Evolutionary conservation across 2,329 filamentous ascomycete genomes (phyloP).

Genomic region (Teratosphaeria epicoccoides): DNA sequence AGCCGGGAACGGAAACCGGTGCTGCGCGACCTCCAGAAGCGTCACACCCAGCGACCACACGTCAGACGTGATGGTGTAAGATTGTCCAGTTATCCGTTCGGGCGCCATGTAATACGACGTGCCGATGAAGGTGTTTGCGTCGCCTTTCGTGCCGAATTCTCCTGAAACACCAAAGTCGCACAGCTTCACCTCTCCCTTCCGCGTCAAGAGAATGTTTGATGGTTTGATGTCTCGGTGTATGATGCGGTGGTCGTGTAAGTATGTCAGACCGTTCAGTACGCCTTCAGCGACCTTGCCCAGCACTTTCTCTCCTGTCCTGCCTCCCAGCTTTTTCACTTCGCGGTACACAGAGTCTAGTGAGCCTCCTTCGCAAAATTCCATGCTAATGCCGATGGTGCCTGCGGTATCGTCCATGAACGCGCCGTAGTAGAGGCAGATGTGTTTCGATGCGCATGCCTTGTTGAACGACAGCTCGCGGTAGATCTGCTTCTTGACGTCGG

Average conservation of each 20-base stretch:
- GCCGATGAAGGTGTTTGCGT: constrained; percentile 97
- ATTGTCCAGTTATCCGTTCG: constrained; percentile 93
- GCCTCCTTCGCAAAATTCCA: constrained; percentile 98
- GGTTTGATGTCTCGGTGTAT: constrained; percentile 99
- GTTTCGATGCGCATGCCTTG: constrained; percentile 88
- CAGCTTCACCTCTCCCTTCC: constrained; percentile 87
- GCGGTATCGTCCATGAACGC: constrained; percentile 94
- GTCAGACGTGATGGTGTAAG: constrained; percentile 96
- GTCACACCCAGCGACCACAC: constrained; percentile 98
- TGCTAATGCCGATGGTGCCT: constrained; percentile 93
- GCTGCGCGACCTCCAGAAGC: constrained; percentile 95
- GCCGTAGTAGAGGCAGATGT: constrained; percentile 96
- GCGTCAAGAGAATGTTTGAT: constrained; percentile 88
- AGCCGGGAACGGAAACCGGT: constrained; percentile 94
- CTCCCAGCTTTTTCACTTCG: constrained; percentile 90
- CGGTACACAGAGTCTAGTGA: constrained; percentile 94
- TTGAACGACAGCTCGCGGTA: constrained; percentile 94
- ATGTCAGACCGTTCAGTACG: constrained; percentile 84
- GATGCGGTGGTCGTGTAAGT: constrained; percentile 90
- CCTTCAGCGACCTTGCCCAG: constrained; percentile 94
- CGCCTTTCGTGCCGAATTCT: constrained; percentile 96
- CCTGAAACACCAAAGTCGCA: constrained; percentile 98
- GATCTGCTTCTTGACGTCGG: constrained; percentile 97
- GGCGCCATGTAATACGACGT: constrained; percentile 99
- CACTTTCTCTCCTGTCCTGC: constrained; percentile 92